Conservation (phyloP, 495 filamentous ascomycete species). For the Astrothelium macrocarpum region DNA sequence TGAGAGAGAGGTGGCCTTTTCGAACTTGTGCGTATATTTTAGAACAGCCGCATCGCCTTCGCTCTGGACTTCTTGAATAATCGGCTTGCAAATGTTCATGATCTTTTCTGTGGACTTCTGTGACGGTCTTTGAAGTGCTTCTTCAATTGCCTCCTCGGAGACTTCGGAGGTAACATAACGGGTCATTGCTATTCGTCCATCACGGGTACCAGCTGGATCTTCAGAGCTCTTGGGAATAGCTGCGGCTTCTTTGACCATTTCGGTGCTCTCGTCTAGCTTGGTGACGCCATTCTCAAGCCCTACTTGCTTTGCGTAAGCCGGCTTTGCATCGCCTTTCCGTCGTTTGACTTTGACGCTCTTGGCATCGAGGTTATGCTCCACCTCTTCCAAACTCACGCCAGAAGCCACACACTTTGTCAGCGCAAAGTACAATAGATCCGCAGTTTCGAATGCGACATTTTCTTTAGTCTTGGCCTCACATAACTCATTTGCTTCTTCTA, state of each 20-base stretch:
- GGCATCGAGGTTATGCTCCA: conserved; percentile 83
- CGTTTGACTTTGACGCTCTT: conserved; percentile 92
- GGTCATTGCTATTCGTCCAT: conserved; percentile 71
- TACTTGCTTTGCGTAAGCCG: conserved; percentile 73
- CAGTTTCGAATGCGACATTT: conserved; percentile 86
- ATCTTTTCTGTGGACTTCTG: conserved; percentile 87
- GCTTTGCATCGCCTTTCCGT: conserved; percentile 86
- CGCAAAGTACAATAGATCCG: conserved; percentile 92
- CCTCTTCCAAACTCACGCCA: conserved; percentile 74
- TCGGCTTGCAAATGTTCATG: conserved; percentile 79
- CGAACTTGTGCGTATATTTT: conserved; percentile 92
- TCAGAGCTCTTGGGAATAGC: conserved; percentile 33
- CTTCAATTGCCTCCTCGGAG: conserved; percentile 49
- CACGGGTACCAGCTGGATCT: conserved; percentile 36
- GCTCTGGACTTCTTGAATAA: conserved; percentile 72
- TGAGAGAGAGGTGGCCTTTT: conserved; percentile 81
- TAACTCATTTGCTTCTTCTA: conserved; percentile 93
- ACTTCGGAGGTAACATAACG: conserved; percentile 58
- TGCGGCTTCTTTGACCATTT: conserved; percentile 35
- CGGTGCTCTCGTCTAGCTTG: conserved; percentile 15
- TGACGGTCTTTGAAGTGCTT: conserved; percentile 73
- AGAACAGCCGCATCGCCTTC: conserved; percentile 80
- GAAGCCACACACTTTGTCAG: conserved; percentile 75
- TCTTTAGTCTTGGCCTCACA: conserved; percentile 73
- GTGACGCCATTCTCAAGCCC: conserved; percentile 43